These are phyloP conservation scores for Apiospora pterosperma DNA, from an alignment of 2,329 filamentous ascomycete species.

Conservation along the genomic window DNA sequence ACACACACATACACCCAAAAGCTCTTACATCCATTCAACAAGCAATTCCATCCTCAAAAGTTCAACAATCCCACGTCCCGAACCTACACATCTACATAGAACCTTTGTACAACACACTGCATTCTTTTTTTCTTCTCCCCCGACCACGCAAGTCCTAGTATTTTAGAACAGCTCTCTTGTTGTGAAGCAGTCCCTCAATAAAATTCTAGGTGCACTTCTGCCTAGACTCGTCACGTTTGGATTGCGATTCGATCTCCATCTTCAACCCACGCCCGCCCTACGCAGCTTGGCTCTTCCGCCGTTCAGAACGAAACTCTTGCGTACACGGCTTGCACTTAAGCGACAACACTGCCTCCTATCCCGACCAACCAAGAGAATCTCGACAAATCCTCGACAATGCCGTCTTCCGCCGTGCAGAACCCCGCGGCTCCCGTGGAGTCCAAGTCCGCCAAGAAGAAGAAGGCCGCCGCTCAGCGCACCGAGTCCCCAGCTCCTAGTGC, in stretches of 20 bases:
- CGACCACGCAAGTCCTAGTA: neutral
- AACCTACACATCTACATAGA: neutral
- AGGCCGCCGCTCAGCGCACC: slow-evolving; percentile 48
- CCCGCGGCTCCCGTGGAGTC: slow-evolving; percentile 58
- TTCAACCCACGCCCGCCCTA: neutral
- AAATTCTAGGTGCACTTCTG: neutral
- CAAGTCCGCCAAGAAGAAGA: slow-evolving; percentile 69
- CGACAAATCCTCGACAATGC: slow-evolving; percentile 45
- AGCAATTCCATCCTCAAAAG: neutral
- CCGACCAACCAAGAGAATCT: slow-evolving; percentile 1
- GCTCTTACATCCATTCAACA: too few species aligned
- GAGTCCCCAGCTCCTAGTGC: slow-evolving; percentile 53
- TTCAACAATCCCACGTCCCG: neutral
- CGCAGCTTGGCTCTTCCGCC: neutral
- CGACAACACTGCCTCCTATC: neutral
- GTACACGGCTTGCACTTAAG: neutral
- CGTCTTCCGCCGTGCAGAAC: slow-evolving; percentile 61
- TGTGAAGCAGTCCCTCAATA: neutral
- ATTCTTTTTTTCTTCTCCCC: neutral
- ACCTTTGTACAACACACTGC: neutral
- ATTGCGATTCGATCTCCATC: neutral
- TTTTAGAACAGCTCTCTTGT: neutral
- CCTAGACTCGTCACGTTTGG: neutral
- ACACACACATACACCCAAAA: slow-evolving; percentile 1
- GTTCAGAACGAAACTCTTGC: neutral